Evolutionary conservation across 2,329 filamentous ascomycete species (phyloP), one percentile per base, ranked within the genome.

Genomic region (Stagonosporopsis tanaceti): DNA sequence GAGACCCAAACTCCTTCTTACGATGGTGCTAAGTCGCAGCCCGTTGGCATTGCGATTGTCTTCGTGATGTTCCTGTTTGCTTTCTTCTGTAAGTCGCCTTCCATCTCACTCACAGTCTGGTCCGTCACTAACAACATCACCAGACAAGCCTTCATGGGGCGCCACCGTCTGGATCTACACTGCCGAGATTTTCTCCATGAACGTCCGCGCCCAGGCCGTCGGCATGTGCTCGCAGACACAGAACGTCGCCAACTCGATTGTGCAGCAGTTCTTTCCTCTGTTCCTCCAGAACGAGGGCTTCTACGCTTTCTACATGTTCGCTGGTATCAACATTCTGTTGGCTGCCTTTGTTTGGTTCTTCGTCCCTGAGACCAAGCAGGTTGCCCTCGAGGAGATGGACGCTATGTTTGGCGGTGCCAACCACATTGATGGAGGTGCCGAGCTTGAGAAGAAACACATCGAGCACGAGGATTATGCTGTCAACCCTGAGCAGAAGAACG

Each of bases 161-260:
- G 87, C 87, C 2, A 89, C 87, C 4, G 85, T 86, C 17, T 90
- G 88, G 87, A 89, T 90, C 71, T 89, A 85, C 84, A 90, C 87
- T 0, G 82, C 86, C 2, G 87, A 90, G 64, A 80, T 90, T 57
- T 90, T 90, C 79, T 86, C 83, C 51, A 88, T 89, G 84, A 90
- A 90, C 73, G 85, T 90, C n/a, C 86, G 87, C 56, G 86, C 87
- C 5, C 87, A 90, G 71, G 87, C 87, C 34, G 86, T 90, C 14
- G 87, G 87, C 53, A 90, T 90, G 87, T 86, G 82, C 38, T 80
- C 79, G 38, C 81, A 81, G 70, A 84, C 69, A 53, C 78, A 75
- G 71, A 84, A 89, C 69, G 84, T 89, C 50, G 86, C 86, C 70
- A 89, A 89, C 73, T 82, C 83, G 55, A 84, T 89, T 64, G 85